Evolutionary conservation across 306 rosid genomes (phyloP), one percentile per base, ranked within the genome.

Genomic region (Lathyrus tuberosus): DNA sequence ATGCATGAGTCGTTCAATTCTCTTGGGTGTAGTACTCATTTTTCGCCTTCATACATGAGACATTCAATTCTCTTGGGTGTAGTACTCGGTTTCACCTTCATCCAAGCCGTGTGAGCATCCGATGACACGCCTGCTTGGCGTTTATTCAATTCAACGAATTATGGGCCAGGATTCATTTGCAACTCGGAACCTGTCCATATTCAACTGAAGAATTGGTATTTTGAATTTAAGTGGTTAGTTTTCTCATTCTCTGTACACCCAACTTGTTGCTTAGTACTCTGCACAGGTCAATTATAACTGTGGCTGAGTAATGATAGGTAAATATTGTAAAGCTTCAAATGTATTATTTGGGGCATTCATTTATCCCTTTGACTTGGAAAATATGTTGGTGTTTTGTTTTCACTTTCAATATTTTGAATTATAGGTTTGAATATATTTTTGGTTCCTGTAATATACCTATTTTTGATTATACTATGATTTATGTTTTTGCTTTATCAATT

Each of bases 291-390:
- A 6, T 47, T 18, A 17, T 61, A 61, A 15, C 44, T 15, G 46
- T 16, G 26, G 47, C n/a, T 4, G 46, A 16, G 47, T 35, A 15
- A 61, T 33, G n/a, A 33, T 15, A 4, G 26, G 47, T 61, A 61
- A 8, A 61, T 61, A 15, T 61, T 61, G 66, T 61, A 61, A 61
- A 61, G 15, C 66, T 37, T 61, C 46, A 61, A 61, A 61, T 37
- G 6, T 61, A 35, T 16, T 61, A 13, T 61, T 37, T 61, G 46
- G 4, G 46, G 44, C 66, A 61, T 61, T 61, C 66, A 35, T 37
- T 35, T 16, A 35, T 61, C 26, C 12, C 40, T 14, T 0, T 60
- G 16, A 35, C 4, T 10, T 61, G 66, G 28, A 35, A 33, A 35
- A 61, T n/a, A 5, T 13, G 33, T 14, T n/a, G 44, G 44, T 33